phyloP scores from a whole-genome alignment of 176 grass and related monocot species.

The Olyra latifolia region DNA sequence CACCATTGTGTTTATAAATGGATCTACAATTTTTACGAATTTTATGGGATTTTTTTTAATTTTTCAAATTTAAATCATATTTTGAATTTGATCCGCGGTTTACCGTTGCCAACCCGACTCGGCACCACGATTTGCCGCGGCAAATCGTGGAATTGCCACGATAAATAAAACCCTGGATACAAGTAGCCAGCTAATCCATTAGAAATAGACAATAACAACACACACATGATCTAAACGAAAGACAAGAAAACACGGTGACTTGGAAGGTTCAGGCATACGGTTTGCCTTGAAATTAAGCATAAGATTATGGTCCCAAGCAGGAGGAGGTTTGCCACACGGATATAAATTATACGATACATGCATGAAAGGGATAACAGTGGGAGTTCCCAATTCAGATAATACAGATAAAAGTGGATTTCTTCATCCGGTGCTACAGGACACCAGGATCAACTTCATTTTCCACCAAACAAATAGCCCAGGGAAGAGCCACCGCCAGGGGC shows the following conservation, averaged over 20 bases:
- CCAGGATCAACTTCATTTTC: constrained; percentile 33
- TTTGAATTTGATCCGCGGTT: too few species aligned
- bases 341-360: constrained; percentile 6
- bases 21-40: too few species aligned
- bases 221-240: neutral
- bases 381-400: constrained; percentile 19
- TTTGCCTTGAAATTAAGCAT: constrained; percentile 33
- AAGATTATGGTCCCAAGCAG: neutral
- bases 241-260: neutral
- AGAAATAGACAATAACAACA: neutral
- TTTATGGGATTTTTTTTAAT: too few species aligned
- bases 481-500: constrained; percentile 67
- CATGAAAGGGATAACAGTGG: constrained; percentile 17
- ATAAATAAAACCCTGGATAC: too few species aligned
- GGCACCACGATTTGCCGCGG: too few species aligned
- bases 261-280: constrained; percentile 30
- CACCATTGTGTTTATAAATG: too few species aligned
- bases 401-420: neutral
- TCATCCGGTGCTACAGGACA: neutral
- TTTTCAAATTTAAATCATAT: too few species aligned
- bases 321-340: neutral
- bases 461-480: constrained; percentile 67
- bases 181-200: neutral
- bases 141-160: too few species aligned
- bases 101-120: too few species aligned